Evolutionary conservation across 2,329 filamentous ascomycete species (phyloP).

Genomic region (Epicoccum sorghinum): DNA sequence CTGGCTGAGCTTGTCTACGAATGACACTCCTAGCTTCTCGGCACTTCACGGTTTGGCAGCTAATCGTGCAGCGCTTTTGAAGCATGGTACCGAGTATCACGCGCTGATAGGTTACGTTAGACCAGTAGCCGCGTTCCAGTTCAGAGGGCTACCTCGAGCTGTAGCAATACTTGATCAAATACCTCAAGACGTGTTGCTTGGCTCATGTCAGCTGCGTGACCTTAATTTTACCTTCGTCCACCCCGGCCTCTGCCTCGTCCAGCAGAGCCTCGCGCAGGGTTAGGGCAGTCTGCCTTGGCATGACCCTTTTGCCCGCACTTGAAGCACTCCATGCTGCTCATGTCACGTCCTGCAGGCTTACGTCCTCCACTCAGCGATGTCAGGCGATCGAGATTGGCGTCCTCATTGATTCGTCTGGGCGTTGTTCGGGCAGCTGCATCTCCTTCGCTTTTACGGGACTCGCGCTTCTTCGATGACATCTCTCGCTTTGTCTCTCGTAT

Average conservation of each 20-base stretch:
- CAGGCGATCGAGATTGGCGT: constrained; percentile 66
- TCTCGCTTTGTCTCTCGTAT: constrained; percentile 55
- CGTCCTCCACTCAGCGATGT: constrained; percentile 60
- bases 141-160: background rate
- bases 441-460: constrained; percentile 54
- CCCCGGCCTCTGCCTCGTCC: constrained; percentile 32
- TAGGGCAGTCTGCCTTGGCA: constrained; percentile 62
- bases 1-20: too few species aligned
- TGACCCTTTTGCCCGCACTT: constrained; percentile 68
- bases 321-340: constrained; percentile 60
- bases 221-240: constrained; percentile 26
- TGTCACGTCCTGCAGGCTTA: constrained; percentile 27
- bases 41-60: background rate
- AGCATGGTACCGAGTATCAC: too few species aligned
- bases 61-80: background rate
- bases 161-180: background rate
- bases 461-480: constrained; percentile 50
- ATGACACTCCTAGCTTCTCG: too few species aligned
- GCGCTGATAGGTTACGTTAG: too few species aligned
- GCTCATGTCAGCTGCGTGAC: background rate
- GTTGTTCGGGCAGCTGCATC: constrained; percentile 57
- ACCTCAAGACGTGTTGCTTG: background rate
- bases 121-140: background rate
- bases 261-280: constrained; percentile 30
- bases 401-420: constrained; percentile 67